phyloP scores from a whole-genome alignment of 1,284 basidiomycete genomes.

The Kwoniella shivajii region DNA sequence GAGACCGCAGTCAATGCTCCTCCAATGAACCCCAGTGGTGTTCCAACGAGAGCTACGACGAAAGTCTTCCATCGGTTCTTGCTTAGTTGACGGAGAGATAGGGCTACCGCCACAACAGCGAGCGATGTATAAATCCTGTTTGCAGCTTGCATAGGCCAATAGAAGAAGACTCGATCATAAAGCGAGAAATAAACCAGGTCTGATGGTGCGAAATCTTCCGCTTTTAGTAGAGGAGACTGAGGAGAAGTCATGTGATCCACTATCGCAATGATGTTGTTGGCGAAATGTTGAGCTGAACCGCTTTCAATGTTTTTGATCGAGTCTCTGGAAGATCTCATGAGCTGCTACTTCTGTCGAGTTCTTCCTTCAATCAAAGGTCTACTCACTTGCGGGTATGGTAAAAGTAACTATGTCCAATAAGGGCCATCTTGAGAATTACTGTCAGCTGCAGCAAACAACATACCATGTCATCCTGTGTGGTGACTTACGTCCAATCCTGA shows the following conservation, averaged over 20 bases:
- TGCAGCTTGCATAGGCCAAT: slow-evolving; percentile 71
- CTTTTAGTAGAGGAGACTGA: slow-evolving; percentile 39
- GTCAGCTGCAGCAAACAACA: slow-evolving; percentile 1
- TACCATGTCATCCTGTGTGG: background rate
- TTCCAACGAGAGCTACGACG: slow-evolving; percentile 60
- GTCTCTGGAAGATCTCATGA: slow-evolving; percentile 25
- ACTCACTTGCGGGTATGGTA: slow-evolving; percentile 79
- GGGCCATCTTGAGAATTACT: slow-evolving; percentile 70
- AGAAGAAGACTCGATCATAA: slow-evolving; percentile 67
- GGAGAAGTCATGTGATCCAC: slow-evolving; percentile 70
- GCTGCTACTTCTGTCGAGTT: slow-evolving; percentile 3
- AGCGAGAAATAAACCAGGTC: slow-evolving; percentile 70
- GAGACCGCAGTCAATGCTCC: slow-evolving; percentile 67
- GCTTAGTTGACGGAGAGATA: slow-evolving; percentile 40
- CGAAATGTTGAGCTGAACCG: slow-evolving; percentile 73
- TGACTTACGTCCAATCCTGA: slow-evolving; percentile 75
- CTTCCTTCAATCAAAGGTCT: slow-evolving; percentile 36
- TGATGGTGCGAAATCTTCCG: slow-evolving; percentile 44
- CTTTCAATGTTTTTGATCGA: slow-evolving; percentile 35
- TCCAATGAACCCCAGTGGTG: slow-evolving; percentile 54
- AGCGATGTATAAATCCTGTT: slow-evolving; percentile 67
- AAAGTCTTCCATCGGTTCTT: slow-evolving; percentile 49
- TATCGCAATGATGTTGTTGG: slow-evolving; percentile 82
- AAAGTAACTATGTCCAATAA: slow-evolving; percentile 87
- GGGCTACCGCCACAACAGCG: slow-evolving; percentile 55